Conservation (phyloP, 768 basidiomycete species). For the Lactarius psammicola region DNA sequence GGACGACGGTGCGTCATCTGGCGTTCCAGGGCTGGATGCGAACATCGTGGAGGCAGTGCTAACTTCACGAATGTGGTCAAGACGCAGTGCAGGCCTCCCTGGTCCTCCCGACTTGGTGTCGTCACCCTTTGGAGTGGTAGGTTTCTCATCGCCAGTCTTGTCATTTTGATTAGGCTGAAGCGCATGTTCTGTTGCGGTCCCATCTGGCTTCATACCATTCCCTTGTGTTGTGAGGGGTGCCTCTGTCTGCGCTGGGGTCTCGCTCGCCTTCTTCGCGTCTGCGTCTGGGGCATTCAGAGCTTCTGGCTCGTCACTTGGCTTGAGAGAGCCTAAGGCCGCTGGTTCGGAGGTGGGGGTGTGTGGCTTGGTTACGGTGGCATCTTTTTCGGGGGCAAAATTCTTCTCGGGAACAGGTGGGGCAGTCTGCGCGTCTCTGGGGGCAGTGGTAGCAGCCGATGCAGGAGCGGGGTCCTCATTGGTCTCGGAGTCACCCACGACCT, state of each 20-base stretch:
- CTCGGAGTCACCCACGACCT: too few relatives aligned
- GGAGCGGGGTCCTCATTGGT: too few relatives aligned
- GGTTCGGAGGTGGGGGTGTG: too few relatives aligned
- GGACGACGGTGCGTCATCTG: slow-evolving; percentile 13
- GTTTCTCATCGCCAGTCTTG: background rate
- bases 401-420: too few relatives aligned
- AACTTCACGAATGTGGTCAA: slow-evolving; percentile 9
- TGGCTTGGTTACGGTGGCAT: background rate
- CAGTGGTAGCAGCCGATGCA: too few relatives aligned
- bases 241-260: background rate
- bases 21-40: background rate
- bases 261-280: background rate
- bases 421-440: too few relatives aligned
- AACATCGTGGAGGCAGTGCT: slow-evolving; percentile 18
- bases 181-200: background rate
- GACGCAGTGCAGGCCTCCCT: background rate
- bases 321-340: background rate
- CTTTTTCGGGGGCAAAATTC: too few relatives aligned
- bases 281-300: background rate
- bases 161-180: background rate
- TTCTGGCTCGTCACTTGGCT: background rate
- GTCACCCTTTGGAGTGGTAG: background rate
- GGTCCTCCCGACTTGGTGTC: background rate
- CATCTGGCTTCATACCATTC: background rate
- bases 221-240: background rate